phyloP scores from a whole-genome alignment of 2,329 filamentous ascomycete species.

The Chrysosporium keratinophilum region DNA sequence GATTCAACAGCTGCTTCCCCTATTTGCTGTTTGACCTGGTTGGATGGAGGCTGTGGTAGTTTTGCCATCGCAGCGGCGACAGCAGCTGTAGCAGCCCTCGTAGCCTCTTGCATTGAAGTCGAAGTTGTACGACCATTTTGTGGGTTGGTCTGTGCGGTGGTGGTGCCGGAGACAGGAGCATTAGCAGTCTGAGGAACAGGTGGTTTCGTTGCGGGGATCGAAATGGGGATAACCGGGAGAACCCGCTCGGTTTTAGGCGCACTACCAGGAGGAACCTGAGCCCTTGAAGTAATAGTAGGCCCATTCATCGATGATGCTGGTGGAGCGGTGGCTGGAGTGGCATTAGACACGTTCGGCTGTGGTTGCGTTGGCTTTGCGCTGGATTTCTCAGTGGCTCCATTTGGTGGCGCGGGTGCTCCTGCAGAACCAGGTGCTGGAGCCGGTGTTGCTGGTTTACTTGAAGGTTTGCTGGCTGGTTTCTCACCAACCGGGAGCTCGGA shows the following conservation, averaged over 20 bases:
- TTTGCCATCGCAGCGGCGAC: constrained; percentile 45
- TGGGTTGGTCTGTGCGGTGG: constrained; percentile 24
- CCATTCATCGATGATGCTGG: constrained; percentile 15
- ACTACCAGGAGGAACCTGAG: constrained; percentile 18
- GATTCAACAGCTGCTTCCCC: constrained; percentile 32
- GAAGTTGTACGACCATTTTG: constrained; percentile 18
- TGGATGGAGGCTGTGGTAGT: constrained; percentile 31
- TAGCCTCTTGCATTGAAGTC: constrained; percentile 38
- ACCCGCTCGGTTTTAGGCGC: constrained; percentile 35
- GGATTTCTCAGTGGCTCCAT: constrained; percentile 17
- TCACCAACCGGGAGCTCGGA: constrained; percentile 37
- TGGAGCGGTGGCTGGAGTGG: constrained; percentile 16
- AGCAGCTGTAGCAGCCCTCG: constrained; percentile 40
- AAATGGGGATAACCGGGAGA: constrained; percentile 39
- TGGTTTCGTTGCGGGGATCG: constrained; percentile 28
- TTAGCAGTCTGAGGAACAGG: constrained; percentile 24
- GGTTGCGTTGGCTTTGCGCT: constrained; percentile 26
- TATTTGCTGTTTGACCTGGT: constrained; percentile 26
- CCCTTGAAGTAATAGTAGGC: neutral
- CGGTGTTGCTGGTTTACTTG: constrained; percentile 28
- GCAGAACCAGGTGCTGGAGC: constrained; percentile 18
- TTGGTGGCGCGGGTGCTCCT: constrained; percentile 22
- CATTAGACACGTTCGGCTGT: constrained; percentile 14
- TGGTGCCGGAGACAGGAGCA: constrained; percentile 23
- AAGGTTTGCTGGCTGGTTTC: constrained; percentile 28